Percentiles rank a stretch among this genome's conserved stretches.
phyloP scores from a whole-genome alignment of 2,329 filamentous ascomycete genomes.

The Gnomoniopsis sp. region DNA sequence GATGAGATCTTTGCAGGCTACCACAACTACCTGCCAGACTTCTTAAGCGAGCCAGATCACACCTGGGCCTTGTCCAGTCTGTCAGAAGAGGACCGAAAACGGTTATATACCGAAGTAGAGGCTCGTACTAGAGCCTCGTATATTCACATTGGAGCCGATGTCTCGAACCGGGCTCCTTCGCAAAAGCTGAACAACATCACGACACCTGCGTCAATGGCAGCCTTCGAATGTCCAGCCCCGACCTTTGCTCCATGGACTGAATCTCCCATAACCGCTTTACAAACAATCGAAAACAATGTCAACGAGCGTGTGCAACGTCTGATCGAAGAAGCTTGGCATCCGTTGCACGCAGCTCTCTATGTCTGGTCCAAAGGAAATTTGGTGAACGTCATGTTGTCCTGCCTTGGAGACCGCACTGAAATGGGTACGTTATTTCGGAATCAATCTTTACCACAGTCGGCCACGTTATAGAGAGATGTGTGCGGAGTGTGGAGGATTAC shows the following conservation, averaged over 20 bases:
- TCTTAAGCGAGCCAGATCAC: constrained; percentile 44
- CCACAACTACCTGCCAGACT: constrained; percentile 40
- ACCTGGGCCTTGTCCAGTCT: constrained; percentile 29
- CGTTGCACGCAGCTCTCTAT: constrained; percentile 27
- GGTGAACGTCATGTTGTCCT: constrained; percentile 27
- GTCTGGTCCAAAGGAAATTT: constrained; percentile 24
- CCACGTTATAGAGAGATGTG: too few species aligned
- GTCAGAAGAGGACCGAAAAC: constrained; percentile 17
- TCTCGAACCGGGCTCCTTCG: not conserved
- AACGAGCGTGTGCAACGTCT: constrained; percentile 21
- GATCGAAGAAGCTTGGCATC: constrained; percentile 27
- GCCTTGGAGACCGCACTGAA: constrained; percentile 31
- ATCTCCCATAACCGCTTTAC: not conserved
- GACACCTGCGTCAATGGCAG: constrained; percentile 9
- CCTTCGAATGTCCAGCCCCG: not conserved
- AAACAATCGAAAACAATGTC: constrained; percentile 8
- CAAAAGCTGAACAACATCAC: not conserved
- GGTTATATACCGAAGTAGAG: not conserved
- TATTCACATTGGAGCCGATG: constrained; percentile 2
- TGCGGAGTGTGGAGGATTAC: too few species aligned
- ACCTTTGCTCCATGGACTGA: not conserved
- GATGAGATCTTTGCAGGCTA: constrained; percentile 57
- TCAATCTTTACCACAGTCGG: too few species aligned
- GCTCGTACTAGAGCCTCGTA: not conserved
- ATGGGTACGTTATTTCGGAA: constrained; percentile 23